Evolutionary conservation across 306 rosid genomes (phyloP).

Genomic region (Cucurbita pepo): DNA sequence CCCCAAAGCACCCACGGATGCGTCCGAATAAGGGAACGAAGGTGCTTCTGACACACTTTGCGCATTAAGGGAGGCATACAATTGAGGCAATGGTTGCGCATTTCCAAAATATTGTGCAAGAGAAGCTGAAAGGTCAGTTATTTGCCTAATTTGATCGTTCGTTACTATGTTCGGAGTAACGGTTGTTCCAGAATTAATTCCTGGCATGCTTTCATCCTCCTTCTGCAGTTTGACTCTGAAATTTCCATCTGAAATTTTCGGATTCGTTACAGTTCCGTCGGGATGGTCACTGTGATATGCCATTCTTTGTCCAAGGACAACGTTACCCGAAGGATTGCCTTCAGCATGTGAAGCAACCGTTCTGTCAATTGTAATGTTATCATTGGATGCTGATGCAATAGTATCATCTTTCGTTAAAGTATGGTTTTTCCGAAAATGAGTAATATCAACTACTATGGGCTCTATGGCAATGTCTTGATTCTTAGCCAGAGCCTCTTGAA

Average conservation of each 20-base stretch:
- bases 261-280: slow-evolving; percentile 24
- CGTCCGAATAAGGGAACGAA: slow-evolving; percentile 33
- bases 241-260: slow-evolving; percentile 34
- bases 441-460: slow-evolving; percentile 23
- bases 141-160: slow-evolving; percentile 44
- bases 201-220: slow-evolving; percentile 33
- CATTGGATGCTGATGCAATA: slow-evolving; percentile 19
- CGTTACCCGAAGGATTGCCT: slow-evolving; percentile 21
- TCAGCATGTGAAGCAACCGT: slow-evolving; percentile 16
- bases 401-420: slow-evolving; percentile 18
- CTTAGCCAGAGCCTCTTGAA: slow-evolving; percentile 30
- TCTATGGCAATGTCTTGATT: slow-evolving; percentile 26
- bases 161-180: slow-evolving; percentile 31
- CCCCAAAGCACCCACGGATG: slow-evolving; percentile 25
- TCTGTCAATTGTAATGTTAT: slow-evolving; percentile 18
- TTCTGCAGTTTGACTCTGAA: slow-evolving; percentile 21
- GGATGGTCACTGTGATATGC: slow-evolving; percentile 31
- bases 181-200: slow-evolving; percentile 26
- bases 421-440: slow-evolving; percentile 16
- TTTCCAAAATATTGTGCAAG: slow-evolving; percentile 68
- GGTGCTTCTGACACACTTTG: slow-evolving; percentile 23
- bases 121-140: slow-evolving; percentile 62
- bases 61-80: slow-evolving; percentile 58
- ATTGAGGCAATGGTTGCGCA: slow-evolving; percentile 61
- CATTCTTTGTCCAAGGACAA: slow-evolving; percentile 33